Evolutionary conservation across 768 basidiomycete genomes (phyloP).

Genomic region (Termitomyces sp.): DNA sequence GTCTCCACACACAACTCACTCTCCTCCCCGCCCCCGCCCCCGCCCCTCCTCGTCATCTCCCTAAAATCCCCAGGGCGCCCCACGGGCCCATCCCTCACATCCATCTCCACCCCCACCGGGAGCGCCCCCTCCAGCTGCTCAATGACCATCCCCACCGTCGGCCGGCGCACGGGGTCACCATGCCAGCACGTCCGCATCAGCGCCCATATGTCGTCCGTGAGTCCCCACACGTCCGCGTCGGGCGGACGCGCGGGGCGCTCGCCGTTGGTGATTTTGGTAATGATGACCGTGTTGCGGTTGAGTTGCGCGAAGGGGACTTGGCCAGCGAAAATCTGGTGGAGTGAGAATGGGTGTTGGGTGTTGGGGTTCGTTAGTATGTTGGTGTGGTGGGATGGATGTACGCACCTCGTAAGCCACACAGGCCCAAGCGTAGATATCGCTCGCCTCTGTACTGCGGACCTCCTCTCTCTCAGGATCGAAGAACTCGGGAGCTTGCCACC

Average conservation of each 20-base stretch:
- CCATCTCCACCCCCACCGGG: neutral
- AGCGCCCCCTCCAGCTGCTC: neutral
- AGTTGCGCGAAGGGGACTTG: slow-evolving; percentile 1
- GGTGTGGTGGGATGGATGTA: neutral
- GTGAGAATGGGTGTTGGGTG: too few relatives aligned
- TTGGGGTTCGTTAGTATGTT: too few relatives aligned
- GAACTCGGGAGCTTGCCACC: slow-evolving; percentile 4
- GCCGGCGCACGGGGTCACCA: neutral
- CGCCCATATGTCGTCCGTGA: slow-evolving; percentile 4
- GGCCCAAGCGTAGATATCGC: slow-evolving; percentile 7
- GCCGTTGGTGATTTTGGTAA: neutral
- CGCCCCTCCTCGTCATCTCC: slow-evolving; percentile 5
- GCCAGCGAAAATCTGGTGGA: slow-evolving; percentile 2
- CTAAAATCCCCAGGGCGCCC: neutral
- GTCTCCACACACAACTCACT: neutral
- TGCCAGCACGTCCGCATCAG: slow-evolving; percentile 1
- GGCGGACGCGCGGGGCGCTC: neutral
- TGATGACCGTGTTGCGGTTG: neutral
- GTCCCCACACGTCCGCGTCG: slow-evolving; percentile 1
- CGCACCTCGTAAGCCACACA: slow-evolving; percentile 6
- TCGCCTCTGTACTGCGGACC: neutral
- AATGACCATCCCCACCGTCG: neutral
- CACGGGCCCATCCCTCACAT: neutral
- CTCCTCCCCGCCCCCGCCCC: neutral
- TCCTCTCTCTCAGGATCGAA: neutral